phyloP scores from a whole-genome alignment of 1,139 yeast species.

The Blastobotrys arbuscula region DNA sequence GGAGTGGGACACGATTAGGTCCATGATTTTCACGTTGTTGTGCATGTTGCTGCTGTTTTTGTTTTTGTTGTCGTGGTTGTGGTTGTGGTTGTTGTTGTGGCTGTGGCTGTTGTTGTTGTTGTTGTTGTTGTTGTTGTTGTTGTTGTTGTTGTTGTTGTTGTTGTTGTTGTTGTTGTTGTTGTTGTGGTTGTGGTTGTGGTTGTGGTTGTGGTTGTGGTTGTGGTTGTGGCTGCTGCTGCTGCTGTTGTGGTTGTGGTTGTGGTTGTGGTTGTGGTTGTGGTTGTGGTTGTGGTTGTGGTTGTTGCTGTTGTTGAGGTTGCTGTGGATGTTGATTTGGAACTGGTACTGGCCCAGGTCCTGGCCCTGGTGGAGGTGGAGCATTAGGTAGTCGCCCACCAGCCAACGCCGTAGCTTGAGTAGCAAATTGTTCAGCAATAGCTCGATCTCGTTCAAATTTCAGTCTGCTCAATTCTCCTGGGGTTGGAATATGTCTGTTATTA shows the following conservation, averaged over 20 bases:
- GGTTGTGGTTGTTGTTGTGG: not conserved
- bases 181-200: not conserved
- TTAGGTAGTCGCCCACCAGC: not conserved
- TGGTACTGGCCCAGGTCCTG: not conserved
- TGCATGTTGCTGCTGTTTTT: not conserved
- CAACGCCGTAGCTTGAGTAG: conserved; percentile 25
- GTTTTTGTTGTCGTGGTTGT: not conserved
- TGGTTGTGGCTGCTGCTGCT: conserved; percentile 2
- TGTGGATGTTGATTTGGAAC: not conserved
- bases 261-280: conserved; percentile 13
- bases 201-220: not conserved
- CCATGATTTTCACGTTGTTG: conserved; percentile 25
- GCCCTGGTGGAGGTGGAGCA: not conserved
- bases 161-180: not conserved
- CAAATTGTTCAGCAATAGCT: conserved; percentile 67
- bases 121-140: too few relatives aligned
- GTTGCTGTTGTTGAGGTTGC: conserved; percentile 30
- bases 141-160: conserved; percentile 23
- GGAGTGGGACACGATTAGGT: too few relatives aligned
- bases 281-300: not conserved
- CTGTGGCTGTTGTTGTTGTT: not conserved
- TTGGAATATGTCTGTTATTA: conserved; percentile 40
- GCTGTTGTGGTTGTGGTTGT: not conserved
- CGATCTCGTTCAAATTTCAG: conserved; percentile 82
- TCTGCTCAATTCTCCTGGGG: conserved; percentile 78